These are phyloP conservation scores for Agaricus subrufescens DNA, from an alignment of 768 basidiomycete species.

Conservation along the genomic window DNA sequence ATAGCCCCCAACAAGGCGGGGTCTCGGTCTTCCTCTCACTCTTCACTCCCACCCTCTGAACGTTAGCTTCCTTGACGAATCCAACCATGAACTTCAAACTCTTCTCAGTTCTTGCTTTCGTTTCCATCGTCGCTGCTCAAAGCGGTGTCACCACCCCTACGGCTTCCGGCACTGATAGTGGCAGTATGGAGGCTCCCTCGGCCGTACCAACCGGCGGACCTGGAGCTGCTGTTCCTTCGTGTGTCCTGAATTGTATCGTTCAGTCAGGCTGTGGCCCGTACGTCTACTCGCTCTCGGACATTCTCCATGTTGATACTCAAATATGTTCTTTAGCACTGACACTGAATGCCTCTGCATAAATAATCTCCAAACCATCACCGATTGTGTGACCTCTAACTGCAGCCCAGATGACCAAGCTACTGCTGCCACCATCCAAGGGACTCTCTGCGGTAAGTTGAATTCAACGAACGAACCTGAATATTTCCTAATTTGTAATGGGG, in stretches of 20 bases:
- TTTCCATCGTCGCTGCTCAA: constrained; percentile 3
- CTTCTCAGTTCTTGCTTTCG: constrained; percentile 2
- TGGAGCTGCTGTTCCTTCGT: background rate
- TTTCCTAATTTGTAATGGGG: background rate
- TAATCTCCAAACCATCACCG: background rate
- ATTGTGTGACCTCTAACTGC: background rate
- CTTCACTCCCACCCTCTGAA: background rate
- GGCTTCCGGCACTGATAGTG: background rate
- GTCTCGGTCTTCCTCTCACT: background rate
- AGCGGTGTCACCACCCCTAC: background rate
- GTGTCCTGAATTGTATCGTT: background rate
- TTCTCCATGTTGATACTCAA: background rate
- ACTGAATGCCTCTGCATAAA: background rate
- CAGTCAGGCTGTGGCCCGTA: constrained; percentile 2
- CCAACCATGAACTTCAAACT: constrained; percentile 5
- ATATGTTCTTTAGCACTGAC: background rate
- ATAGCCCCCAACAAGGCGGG: background rate
- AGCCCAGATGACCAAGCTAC: background rate
- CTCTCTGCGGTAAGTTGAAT: background rate
- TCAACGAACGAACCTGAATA: too few relatives aligned
- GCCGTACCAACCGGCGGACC: background rate
- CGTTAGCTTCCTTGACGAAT: background rate
- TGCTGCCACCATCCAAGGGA: background rate
- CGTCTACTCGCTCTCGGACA: background rate
- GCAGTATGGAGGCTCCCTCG: background rate